Base-by-base conservation (phyloP, 2,329 filamentous ascomycete species). In the Diaporthe ilicicola region DNA sequence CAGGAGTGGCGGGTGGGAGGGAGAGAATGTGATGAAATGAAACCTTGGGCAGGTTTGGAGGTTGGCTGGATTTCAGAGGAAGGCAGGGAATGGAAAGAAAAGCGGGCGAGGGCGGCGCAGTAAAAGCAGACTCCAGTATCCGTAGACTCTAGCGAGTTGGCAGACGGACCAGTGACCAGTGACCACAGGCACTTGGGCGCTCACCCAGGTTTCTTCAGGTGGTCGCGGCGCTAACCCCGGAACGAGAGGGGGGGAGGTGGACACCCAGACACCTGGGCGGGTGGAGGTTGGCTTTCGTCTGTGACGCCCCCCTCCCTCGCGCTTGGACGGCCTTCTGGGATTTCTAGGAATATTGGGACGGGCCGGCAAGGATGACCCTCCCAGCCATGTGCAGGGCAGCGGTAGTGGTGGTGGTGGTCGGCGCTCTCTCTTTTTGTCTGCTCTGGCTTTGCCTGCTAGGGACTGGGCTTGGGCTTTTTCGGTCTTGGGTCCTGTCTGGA, bases 51-150 rank as follows among this genome's bases (percentile, higher is more conserved):
- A 34, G 44, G 29, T 64, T 64, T 64, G 59, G 59, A 64, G 59
- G 42, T 48, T 50, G 59, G 59, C 59, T 64, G 59, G 59, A 64
- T 64, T 64, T 44, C 48, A 24, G 59, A 64, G 44, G 44, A 64
- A 24, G 59, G 59, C 59, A 64, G 59, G 59, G 59, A 37, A 50
- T 50, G 4, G 32, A 34, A 34, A n/a, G 59, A 62, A 64, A 64
- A 64, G 59, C 59, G 59, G 59, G 59, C 44, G 59, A 64, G 59
- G 59, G 59, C 59, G 59, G 59, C 59, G 59, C 44, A 64, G 59
- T 29, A 34, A 32, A 42, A 37, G 44, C 44, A 62, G 59, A 37
- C 59, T 62, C 42, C 56, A 62, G 56, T 29, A 42, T n/a, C n/a
- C 32, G 9, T 4, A 34, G 32, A 34, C 4, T 34, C 39, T 12